A percentile compares a stretch with the other conserved stretches of the same genome.
Conservation (phyloP, 306 rosid genomes). For the Aeschynomene evenia region DNA sequence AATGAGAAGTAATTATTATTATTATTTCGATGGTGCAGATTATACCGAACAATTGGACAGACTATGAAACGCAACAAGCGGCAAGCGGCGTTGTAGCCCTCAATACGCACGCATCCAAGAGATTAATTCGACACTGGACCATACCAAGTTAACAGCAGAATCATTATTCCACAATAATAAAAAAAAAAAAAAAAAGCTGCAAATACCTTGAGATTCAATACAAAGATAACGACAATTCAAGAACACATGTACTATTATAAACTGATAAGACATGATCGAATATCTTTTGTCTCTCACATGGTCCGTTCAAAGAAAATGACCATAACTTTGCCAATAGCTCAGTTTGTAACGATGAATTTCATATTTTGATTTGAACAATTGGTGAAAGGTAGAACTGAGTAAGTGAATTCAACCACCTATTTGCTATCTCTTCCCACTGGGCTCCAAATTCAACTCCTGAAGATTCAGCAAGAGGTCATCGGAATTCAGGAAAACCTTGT, state of each 20-base stretch:
- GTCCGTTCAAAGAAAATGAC: slow-evolving; percentile 27
- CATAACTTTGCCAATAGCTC: not conserved
- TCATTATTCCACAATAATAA: not conserved
- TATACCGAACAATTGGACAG: not conserved
- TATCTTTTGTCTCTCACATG: slow-evolving; percentile 11
- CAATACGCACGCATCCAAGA: not conserved
- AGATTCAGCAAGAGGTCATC: slow-evolving; percentile 73
- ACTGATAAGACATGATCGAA: slow-evolving; percentile 13
- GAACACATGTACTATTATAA: not conserved
- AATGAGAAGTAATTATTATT: not conserved
- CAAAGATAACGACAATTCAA: slow-evolving; percentile 1
- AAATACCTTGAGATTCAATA: not conserved
- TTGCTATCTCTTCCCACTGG: slow-evolving; percentile 36
- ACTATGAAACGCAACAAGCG: not conserved
- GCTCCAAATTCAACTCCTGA: slow-evolving; percentile 56
- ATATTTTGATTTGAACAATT: slow-evolving; percentile 31
- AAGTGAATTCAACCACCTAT: slow-evolving; percentile 3
- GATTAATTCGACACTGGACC: not conserved
- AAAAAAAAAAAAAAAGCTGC: slow-evolving; percentile 8
- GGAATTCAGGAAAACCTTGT: slow-evolving; percentile 65
- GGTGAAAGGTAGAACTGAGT: not conserved
- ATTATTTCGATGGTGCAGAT: not conserved
- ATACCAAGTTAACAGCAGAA: not conserved
- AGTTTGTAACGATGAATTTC: slow-evolving; percentile 20
- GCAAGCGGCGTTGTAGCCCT: not conserved